Percentiles rank a stretch among this genome's conserved stretches.
These are phyloP conservation scores for Phytophthora crassamura DNA, from an alignment of 352 stramenopile genomes.

Conservation along the genomic window DNA sequence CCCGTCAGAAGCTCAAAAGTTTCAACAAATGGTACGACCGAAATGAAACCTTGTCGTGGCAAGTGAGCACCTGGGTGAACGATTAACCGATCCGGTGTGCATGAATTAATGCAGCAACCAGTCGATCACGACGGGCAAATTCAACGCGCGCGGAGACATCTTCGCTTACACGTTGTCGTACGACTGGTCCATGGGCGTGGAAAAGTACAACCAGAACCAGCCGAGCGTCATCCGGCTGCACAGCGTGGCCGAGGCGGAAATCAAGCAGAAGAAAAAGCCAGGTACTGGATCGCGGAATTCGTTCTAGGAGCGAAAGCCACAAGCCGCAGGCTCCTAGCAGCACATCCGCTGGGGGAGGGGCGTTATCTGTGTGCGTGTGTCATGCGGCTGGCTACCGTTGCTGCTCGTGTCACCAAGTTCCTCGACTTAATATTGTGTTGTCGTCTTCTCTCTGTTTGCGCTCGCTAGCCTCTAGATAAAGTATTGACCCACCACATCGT, in stretches of 20 bases:
- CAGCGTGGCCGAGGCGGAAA: conserved; percentile 92
- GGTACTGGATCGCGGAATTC: conserved; percentile 65
- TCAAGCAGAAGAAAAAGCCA: conserved; percentile 96
- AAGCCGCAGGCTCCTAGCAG: conserved; percentile 41
- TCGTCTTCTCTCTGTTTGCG: conserved; percentile 25
- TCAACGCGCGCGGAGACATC: conserved; percentile 94
- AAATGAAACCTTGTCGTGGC: neutral
- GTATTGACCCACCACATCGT: conserved; percentile 27
- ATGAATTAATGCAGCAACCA: conserved; percentile 62
- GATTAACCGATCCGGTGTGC: conserved; percentile 12
- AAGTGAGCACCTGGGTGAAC: neutral
- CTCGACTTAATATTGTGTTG: conserved; percentile 39
- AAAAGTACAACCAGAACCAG: conserved; percentile 88
- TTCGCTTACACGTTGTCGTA: conserved; percentile 97
- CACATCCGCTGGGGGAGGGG: conserved; percentile 38
- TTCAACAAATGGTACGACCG: conserved; percentile 74
- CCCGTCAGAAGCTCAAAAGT: conserved; percentile 95
- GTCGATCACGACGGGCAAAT: conserved; percentile 91
- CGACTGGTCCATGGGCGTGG: conserved; percentile 96
- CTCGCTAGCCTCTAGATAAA: conserved; percentile 46
- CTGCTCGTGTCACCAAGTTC: conserved; percentile 31
- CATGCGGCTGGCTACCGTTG: conserved; percentile 32
- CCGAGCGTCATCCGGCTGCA: conserved; percentile 95
- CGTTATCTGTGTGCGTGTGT: conserved; percentile 47
- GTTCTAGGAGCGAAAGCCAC: conserved; percentile 45